These are phyloP conservation scores for Erodium texanum DNA, from an alignment of 441 rosid species.

Conservation along the genomic window DNA sequence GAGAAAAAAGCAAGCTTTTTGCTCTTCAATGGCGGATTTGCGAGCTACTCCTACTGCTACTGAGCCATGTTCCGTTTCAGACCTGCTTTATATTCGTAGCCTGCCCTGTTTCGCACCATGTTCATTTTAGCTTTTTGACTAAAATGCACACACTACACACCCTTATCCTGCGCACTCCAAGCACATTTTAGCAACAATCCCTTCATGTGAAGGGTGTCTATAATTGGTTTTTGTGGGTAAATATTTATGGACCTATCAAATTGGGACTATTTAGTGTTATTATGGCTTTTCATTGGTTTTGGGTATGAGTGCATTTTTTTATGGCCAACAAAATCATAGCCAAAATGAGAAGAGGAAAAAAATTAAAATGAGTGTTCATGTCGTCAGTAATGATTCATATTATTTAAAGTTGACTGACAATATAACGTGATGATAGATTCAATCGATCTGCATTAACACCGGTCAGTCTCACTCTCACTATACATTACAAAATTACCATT, in stretches of 20 bases:
- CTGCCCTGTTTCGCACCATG: conserved; percentile 11
- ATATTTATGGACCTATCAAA: neutral
- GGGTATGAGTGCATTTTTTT: conserved; percentile 42
- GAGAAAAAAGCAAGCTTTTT: neutral
- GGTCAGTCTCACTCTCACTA: too few species aligned
- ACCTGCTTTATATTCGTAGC: neutral
- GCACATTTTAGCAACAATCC: conserved; percentile 12
- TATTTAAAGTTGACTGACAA: conserved; percentile 33
- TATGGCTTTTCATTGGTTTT: neutral
- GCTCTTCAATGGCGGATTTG: conserved; percentile 6
- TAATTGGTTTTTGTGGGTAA: neutral
- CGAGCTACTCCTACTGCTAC: conserved; percentile 4
- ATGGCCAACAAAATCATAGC: conserved; percentile 86
- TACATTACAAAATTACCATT: too few species aligned
- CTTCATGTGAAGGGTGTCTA: neutral
- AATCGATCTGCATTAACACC: neutral
- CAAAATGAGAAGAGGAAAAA: conserved; percentile 31
- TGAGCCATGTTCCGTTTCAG: conserved; percentile 4
- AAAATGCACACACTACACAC: conserved; percentile 4
- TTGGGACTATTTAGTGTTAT: neutral
- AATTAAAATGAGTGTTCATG: too few species aligned
- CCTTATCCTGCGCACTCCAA: conserved; percentile 15
- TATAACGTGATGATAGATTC: neutral
- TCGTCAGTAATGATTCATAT: conserved; percentile 38
- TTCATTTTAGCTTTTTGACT: conserved; percentile 22